Conservation (phyloP, 169 alveolate species). For the Babesia ovata region DNA sequence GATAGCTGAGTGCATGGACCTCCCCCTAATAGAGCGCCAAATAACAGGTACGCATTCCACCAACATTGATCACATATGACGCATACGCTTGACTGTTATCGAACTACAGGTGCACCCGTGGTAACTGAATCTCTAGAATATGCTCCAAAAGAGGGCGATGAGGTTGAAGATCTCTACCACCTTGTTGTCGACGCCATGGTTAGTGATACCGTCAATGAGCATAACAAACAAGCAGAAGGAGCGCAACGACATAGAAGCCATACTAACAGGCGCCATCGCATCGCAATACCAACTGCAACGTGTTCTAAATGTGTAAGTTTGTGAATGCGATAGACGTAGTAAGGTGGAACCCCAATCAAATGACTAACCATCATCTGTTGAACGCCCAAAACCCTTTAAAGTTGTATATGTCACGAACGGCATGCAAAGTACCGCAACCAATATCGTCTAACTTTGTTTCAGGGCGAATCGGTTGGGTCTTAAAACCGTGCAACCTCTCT, state of each 20-base stretch:
- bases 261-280: conserved; percentile 96
- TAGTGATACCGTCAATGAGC: background rate
- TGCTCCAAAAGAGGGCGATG: conserved; percentile 84
- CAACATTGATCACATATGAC: background rate
- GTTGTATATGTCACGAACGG: too few relatives aligned
- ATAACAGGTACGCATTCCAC: conserved; percentile 71
- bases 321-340: conserved; percentile 14
- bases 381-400: too few relatives aligned
- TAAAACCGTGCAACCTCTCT: conserved; percentile 68
- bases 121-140: conserved; percentile 71
- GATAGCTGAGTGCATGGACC: conserved; percentile 92
- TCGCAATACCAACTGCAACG: conserved; percentile 95
- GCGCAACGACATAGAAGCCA: conserved; percentile 88
- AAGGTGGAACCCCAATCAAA: too few relatives aligned
- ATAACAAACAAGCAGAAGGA: conserved; percentile 52
- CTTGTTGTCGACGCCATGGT: conserved; percentile 72
- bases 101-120: conserved; percentile 32
- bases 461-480: conserved; percentile 61
- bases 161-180: conserved; percentile 92
- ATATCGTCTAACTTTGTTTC: background rate
- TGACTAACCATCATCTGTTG: too few relatives aligned
- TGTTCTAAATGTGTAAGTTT: conserved; percentile 91
- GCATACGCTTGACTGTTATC: background rate
- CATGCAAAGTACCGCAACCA: too few relatives aligned
- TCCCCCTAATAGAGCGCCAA: conserved; percentile 84